These are phyloP conservation scores for Leonotis leonurus DNA, from an alignment of 257 asterid genomes.

Conservation along the genomic window DNA sequence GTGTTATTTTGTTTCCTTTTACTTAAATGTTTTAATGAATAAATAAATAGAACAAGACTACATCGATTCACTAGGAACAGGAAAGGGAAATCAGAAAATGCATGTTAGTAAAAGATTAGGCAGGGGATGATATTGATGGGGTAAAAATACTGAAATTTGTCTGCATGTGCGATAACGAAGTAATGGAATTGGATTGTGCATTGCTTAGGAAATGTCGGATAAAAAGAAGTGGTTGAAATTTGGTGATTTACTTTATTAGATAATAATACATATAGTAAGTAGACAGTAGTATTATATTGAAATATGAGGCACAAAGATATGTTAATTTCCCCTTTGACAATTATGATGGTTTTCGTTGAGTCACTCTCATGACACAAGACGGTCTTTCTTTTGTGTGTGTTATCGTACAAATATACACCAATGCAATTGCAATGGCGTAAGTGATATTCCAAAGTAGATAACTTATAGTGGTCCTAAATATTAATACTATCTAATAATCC, in stretches of 20 bases:
- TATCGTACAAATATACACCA: constrained; percentile 19
- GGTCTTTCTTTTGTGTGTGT: background rate
- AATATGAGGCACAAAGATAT: background rate
- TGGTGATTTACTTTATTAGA: background rate
- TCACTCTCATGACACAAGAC: constrained; percentile 17
- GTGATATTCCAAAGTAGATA: constrained; percentile 9
- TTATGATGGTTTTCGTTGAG: constrained; percentile 5
- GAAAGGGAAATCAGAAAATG: too few relatives aligned
- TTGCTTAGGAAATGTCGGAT: constrained; percentile 12
- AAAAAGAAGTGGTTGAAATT: too few relatives aligned
- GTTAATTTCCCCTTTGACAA: constrained; percentile 13
- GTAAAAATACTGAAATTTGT: constrained; percentile 24
- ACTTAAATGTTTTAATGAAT: too few relatives aligned
- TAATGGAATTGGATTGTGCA: background rate
- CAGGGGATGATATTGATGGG: background rate
- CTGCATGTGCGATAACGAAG: background rate
- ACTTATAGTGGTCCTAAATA: constrained; percentile 10
- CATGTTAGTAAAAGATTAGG: too few relatives aligned
- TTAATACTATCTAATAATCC: too few relatives aligned
- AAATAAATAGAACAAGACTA: too few relatives aligned
- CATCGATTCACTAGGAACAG: too few relatives aligned
- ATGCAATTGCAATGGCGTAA: background rate
- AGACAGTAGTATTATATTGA: constrained; percentile 5
- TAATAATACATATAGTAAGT: too few relatives aligned
- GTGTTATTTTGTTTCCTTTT: too few relatives aligned